Conservation (phyloP, 192 early-diverging fungal species). For the Gonapodya prolifera region DNA sequence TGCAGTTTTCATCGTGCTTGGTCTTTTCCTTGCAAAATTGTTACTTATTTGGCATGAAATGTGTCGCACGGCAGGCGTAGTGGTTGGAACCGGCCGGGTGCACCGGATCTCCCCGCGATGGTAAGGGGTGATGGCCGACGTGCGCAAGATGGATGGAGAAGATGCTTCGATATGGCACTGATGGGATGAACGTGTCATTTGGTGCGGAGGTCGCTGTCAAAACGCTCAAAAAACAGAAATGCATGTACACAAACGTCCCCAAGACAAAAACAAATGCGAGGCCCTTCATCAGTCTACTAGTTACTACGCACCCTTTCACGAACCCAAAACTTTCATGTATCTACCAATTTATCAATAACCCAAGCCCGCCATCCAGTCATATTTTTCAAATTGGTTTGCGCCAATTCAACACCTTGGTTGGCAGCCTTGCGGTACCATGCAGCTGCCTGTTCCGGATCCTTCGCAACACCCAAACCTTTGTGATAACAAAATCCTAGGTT, state of each 20-base stretch:
- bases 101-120: too few species aligned
- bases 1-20: too few species aligned
- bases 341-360: neutral
- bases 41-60: too few species aligned
- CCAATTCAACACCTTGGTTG: too few species aligned
- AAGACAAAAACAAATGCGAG: neutral
- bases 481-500: neutral
- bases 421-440: too few species aligned
- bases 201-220: neutral
- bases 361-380: neutral
- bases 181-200: neutral
- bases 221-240: neutral
- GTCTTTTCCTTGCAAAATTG: too few species aligned
- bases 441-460: too few species aligned
- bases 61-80: too few species aligned
- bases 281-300: neutral
- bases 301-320: neutral
- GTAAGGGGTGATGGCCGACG: neutral
- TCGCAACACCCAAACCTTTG: neutral
- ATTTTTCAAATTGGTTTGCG: too few species aligned
- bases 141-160: neutral
- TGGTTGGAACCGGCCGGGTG: too few species aligned
- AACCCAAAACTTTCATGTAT: neutral
- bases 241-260: neutral
- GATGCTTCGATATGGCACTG: neutral